Base-by-base conservation (phyloP, 495 filamentous ascomycete genomes). In the Cercophora samala region DNA sequence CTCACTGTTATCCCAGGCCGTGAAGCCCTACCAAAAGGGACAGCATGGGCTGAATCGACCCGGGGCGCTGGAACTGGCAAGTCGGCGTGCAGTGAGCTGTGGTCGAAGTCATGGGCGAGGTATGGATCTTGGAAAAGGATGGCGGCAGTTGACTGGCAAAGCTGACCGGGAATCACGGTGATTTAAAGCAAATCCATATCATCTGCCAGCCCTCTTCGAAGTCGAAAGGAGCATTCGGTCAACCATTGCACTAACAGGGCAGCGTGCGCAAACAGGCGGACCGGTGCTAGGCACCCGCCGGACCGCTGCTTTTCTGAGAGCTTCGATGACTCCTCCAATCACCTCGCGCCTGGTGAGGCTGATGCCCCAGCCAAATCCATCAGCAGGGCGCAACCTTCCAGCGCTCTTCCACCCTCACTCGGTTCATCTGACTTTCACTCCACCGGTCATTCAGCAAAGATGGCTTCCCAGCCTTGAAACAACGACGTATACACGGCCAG, bases 401-500 rank as follows among this genome's bases (percentile, higher is more conserved):
- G 61, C 54, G 66, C 63, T 70, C 66, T 51, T 69, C 64, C 68
- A 23, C 64, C 65, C 66, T 72, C 67, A 71, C 71, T 69, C 64
- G 63, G 75, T 62, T 65, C 77, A 77, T 79, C 77, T 79, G 77
- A 79, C 77, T 66, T 56, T 65, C 60, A 66, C 68, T 68, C 64
- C 63, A 69, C 55, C 66, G 73, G 71, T 76, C 72, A 74, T 73
- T 66, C 68, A 65, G 64, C 65, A 58, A 69, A 53, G 51, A 72
- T 71, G 69, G 63, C 69, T 25, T 42, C 71, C 58, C 52, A 46
- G 60, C 37, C 46, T 63, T 65, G 60, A 66, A 62, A 15, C 58
- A 23, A 51, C 58, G 6, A 58, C 66, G 25, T 25, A 32, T 62
- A 32, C 32, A 62, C 66, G 19, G 54, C 64, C 13, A 37, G 55